Conservation (phyloP, 331 rosid species). For the Cydonia oblonga region DNA sequence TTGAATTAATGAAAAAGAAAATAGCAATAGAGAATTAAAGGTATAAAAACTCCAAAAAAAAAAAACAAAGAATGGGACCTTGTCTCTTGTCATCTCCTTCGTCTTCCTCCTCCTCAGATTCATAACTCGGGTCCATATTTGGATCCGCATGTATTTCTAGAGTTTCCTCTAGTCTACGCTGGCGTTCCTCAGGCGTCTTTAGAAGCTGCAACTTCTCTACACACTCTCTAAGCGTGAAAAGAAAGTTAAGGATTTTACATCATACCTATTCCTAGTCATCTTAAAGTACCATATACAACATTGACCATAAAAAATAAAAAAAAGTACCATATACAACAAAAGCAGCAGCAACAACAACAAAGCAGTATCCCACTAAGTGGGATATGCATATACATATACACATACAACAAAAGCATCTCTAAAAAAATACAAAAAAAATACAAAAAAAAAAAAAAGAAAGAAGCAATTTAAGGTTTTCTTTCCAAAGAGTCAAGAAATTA, state of each 20-base stretch:
- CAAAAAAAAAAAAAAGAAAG: too few species aligned
- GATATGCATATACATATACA: too few species aligned
- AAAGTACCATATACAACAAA: too few species aligned
- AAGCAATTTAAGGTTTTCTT: not conserved
- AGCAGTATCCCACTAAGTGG: too few species aligned
- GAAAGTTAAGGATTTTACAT: conserved; percentile 46
- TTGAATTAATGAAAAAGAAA: not conserved
- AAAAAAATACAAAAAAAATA: not conserved
- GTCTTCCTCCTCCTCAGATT: conserved; percentile 87
- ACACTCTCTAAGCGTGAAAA: conserved; percentile 93
- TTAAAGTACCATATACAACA: too few species aligned
- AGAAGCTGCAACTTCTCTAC: conserved; percentile 92
- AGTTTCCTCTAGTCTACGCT: conserved; percentile 86
- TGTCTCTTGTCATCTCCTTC: conserved; percentile 58
- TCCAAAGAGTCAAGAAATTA: not conserved
- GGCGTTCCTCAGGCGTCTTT: conserved; percentile 96
- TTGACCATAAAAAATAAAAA: too few species aligned
- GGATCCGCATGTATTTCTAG: conserved; percentile 88
- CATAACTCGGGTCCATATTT: conserved; percentile 91
- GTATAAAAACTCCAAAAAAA: not conserved
- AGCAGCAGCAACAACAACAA: too few species aligned
- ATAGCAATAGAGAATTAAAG: not conserved
- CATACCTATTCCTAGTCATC: not conserved
- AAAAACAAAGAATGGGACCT: conserved; percentile 26
- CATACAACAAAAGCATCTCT: too few species aligned